These are phyloP conservation scores for Penicillium janthinellum DNA, from an alignment of 2,329 filamentous ascomycete species.

Conservation along the genomic window DNA sequence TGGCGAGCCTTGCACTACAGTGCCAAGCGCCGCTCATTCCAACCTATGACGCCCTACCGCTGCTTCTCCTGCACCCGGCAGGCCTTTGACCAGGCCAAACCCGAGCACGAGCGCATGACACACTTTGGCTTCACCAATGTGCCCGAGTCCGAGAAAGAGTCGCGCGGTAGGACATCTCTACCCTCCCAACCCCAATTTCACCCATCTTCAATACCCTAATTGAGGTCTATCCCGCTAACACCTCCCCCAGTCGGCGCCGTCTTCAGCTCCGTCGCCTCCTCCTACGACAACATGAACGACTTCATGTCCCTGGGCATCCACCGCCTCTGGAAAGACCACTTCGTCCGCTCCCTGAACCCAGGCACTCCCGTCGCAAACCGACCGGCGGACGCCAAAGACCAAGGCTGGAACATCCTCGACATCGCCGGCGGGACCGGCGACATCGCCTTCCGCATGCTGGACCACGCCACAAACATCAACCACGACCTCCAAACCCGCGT, in stretches of 20 bases:
- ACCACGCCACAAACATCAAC: slow-evolving; percentile 81
- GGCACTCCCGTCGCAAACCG: slow-evolving; percentile 56
- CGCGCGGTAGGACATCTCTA: slow-evolving; percentile 52
- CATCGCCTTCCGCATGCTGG: slow-evolving; percentile 94
- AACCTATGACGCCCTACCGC: slow-evolving; percentile 42
- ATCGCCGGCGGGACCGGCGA: slow-evolving; percentile 96
- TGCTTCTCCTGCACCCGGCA: slow-evolving; percentile 55
- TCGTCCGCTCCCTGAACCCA: slow-evolving; percentile 87
- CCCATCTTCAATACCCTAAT: neutral
- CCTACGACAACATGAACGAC: slow-evolving; percentile 98
- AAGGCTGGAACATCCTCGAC: slow-evolving; percentile 79
- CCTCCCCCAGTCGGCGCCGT: slow-evolving; percentile 69
- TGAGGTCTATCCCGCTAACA: neutral
- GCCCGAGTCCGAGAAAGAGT: slow-evolving; percentile 75
- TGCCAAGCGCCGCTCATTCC: slow-evolving; percentile 33
- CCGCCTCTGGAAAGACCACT: slow-evolving; percentile 96
- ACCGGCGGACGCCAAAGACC: slow-evolving; percentile 31
- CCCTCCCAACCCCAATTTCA: neutral
- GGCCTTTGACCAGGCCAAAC: slow-evolving; percentile 42
- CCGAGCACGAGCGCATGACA: slow-evolving; percentile 63
- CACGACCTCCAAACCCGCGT: slow-evolving; percentile 78
- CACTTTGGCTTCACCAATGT: slow-evolving; percentile 92
- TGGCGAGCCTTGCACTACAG: slow-evolving; percentile 42
- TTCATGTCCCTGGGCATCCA: slow-evolving; percentile 98
- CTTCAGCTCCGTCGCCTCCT: slow-evolving; percentile 91